Evolutionary conservation across 305 asterid genomes (phyloP).

Genomic region (Ajuga reptans): DNA sequence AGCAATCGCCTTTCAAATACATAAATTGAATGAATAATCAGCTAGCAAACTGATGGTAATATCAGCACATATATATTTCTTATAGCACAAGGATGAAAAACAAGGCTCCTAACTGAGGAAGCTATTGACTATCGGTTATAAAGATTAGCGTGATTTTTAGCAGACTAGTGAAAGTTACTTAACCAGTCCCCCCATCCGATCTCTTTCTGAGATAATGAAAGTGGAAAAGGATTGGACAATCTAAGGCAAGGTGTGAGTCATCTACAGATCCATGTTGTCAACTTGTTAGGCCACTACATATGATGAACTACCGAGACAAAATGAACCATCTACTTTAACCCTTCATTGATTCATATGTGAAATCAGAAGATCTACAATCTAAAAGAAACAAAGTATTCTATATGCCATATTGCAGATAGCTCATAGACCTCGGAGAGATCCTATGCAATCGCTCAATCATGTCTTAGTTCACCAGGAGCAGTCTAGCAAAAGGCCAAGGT

Average conservation of each 20-base stretch:
- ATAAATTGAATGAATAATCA: background rate
- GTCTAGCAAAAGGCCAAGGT: background rate
- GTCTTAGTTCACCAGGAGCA: background rate
- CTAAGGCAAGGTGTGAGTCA: background rate
- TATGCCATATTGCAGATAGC: background rate
- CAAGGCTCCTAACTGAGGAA: background rate
- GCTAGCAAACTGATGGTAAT: background rate
- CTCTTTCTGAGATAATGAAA: background rate
- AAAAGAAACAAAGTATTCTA: background rate
- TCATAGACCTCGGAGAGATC: too few relatives aligned
- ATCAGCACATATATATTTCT: background rate
- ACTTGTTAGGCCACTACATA: background rate
- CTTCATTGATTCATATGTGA: background rate
- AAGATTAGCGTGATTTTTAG: background rate
- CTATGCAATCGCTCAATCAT: background rate
- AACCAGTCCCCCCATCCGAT: background rate
- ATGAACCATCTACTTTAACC: background rate
- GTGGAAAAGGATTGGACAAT: background rate
- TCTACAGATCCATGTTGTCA: background rate
- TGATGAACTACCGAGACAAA: background rate
- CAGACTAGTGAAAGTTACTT: background rate
- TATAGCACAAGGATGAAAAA: background rate
- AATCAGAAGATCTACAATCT: background rate
- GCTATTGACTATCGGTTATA: background rate
- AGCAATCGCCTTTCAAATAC: background rate